Percentiles rank a stretch among this genome's conserved stretches.
phyloP scores from a whole-genome alignment of 768 basidiomycete species.

The Paxillus ammoniavirescens region DNA sequence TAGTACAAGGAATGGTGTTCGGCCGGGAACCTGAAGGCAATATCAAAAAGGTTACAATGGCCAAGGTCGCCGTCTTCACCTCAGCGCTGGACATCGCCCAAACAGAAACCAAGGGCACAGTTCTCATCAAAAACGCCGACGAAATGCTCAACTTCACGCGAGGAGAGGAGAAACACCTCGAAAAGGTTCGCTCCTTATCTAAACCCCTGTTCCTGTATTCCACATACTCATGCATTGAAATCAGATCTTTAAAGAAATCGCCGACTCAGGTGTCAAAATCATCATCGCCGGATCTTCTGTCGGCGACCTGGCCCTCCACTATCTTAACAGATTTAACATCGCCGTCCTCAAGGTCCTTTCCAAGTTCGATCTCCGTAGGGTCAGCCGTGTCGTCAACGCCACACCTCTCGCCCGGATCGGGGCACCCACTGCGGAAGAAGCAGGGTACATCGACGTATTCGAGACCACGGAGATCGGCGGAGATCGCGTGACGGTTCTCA shows the following conservation, averaged over 20 bases:
- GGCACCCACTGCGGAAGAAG: conserved; percentile 94
- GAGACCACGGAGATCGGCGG: conserved; percentile 97
- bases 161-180: conserved; percentile 95
- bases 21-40: conserved; percentile 92
- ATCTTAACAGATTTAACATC: conserved; percentile 90
- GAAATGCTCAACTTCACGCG: conserved; percentile 97
- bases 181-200: conserved; percentile 53
- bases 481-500: conserved; percentile 94
- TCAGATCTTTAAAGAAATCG: conserved; percentile 95
- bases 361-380: conserved; percentile 93
- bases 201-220: not conserved
- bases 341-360: conserved; percentile 96
- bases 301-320: conserved; percentile 96
- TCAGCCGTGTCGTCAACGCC: conserved; percentile 94
- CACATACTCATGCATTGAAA: not conserved
- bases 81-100: conserved; percentile 90
- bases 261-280: conserved; percentile 90
- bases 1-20: conserved; percentile 98
- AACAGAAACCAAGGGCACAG: conserved; percentile 99
- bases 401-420: conserved; percentile 96
- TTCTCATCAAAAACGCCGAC: conserved; percentile 90
- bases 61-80: conserved; percentile 96
- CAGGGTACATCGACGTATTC: conserved; percentile 89
- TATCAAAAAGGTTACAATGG: conserved; percentile 78
- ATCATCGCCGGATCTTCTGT: conserved; percentile 91